A percentile compares a stretch with the other conserved stretches of the same genome.
These are phyloP conservation scores for Tylopilus balloui DNA, from an alignment of 768 basidiomycete genomes.

Conservation along the genomic window DNA sequence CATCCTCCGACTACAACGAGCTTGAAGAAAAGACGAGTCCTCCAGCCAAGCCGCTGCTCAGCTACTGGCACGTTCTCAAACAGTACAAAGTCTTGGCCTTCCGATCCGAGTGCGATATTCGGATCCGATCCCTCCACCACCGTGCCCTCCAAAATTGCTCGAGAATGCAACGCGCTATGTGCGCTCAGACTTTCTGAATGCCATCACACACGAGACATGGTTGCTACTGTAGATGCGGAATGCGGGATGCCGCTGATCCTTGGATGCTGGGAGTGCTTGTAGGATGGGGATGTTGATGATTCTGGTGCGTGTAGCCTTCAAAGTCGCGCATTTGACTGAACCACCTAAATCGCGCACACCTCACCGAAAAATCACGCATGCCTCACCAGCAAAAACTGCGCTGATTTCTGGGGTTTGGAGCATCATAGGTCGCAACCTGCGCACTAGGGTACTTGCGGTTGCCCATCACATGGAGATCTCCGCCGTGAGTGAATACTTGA, in stretches of 20 bases:
- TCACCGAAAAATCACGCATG: too few species aligned
- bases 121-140: conserved; percentile 92
- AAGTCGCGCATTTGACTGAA: too few species aligned
- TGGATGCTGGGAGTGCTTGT: conserved; percentile 75
- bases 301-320: conserved; percentile 48
- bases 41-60: not conserved
- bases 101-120: conserved; percentile 90
- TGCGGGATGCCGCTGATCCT: conserved; percentile 95
- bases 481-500: too few species aligned
- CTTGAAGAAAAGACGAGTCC: conserved; percentile 49
- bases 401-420: too few species aligned
- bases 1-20: conserved; percentile 37
- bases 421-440: too few species aligned
- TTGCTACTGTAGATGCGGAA: conserved; percentile 95
- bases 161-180: conserved; percentile 85
- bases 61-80: conserved; percentile 18
- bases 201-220: conserved; percentile 73
- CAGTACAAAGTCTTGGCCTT: conserved; percentile 84
- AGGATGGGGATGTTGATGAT: conserved; percentile 75
- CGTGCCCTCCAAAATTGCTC: conserved; percentile 94
- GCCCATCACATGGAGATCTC: too few species aligned
- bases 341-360: too few species aligned
- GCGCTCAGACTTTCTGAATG: conserved; percentile 76
- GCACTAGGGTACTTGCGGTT: too few species aligned
- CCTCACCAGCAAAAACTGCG: too few species aligned